Conservation (phyloP, 129 eudicot genomes). For the Helichrysum umbraculigerum region DNA sequence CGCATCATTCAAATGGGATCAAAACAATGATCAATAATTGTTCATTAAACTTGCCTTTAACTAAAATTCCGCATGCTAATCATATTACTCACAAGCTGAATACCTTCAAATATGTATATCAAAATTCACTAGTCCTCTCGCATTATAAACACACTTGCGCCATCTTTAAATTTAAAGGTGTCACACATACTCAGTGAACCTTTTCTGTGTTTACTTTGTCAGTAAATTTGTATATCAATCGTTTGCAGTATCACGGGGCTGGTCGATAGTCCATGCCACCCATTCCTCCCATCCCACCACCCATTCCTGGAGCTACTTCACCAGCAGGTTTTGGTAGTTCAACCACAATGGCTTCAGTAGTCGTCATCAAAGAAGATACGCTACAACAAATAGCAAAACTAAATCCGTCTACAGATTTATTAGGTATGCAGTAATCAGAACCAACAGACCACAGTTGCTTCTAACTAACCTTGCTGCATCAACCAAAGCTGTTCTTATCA, state of each 20-base stretch:
- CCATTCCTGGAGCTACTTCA: conserved; percentile 43
- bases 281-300: conserved; percentile 77
- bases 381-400: conserved; percentile 30
- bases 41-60: conserved; percentile 7
- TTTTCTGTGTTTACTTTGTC: conserved; percentile 19
- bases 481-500: conserved; percentile 67
- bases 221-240: conserved; percentile 26
- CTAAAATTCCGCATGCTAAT: conserved; percentile 12
- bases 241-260: background rate
- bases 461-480: conserved; percentile 80
- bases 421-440: background rate
- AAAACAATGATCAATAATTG: conserved; percentile 20
- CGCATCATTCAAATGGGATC: conserved; percentile 14
- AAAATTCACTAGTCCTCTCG: conserved; percentile 2
- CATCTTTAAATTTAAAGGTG: background rate
- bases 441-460: background rate
- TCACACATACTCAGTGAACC: conserved; percentile 3
- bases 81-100: conserved; percentile 24
- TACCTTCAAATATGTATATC: background rate
- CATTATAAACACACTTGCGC: conserved; percentile 21
- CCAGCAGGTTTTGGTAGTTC: conserved; percentile 53
- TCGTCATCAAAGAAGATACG: conserved; percentile 72
- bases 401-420: background rate
- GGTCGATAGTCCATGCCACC: conserved; percentile 58
- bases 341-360: conserved; percentile 67